phyloP scores from a whole-genome alignment of 2,329 filamentous ascomycete species.

The Claviceps spartinae region DNA sequence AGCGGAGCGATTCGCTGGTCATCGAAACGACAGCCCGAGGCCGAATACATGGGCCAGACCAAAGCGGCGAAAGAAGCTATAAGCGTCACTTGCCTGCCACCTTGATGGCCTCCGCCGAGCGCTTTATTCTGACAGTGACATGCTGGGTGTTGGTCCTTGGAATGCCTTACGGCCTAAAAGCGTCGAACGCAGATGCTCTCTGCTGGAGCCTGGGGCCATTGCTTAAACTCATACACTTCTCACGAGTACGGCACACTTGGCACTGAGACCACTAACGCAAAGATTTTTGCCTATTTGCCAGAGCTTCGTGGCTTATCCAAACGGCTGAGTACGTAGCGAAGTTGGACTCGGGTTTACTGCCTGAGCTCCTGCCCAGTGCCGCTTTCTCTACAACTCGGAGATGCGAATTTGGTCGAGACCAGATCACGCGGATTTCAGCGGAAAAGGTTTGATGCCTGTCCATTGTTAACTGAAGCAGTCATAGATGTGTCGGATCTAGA shows the following conservation, averaged over 20 bases:
- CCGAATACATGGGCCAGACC: no score
- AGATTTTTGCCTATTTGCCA: not conserved
- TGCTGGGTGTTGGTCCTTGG: no score
- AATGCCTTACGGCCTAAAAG: no score
- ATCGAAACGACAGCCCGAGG: no score
- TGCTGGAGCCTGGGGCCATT: no score
- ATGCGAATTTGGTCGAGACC: conserved; percentile 14
- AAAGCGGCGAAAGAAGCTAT: no score
- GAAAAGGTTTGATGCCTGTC: not conserved
- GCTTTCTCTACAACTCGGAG: conserved; percentile 23
- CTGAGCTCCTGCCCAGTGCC: conserved; percentile 22
- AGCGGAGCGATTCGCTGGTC: no score
- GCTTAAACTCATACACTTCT: conserved; percentile 14
- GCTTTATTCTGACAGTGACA: conserved; percentile 13
- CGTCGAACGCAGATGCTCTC: no score
- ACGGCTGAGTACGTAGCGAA: no score
- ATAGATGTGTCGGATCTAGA: no score
- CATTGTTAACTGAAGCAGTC: not conserved
- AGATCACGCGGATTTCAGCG: conserved; percentile 7
- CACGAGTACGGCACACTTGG: conserved; percentile 31
- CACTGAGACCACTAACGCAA: conserved; percentile 20
- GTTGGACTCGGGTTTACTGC: conserved; percentile 18
- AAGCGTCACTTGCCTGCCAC: conserved; percentile 25
- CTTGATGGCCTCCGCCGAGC: conserved; percentile 17
- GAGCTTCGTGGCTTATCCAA: not conserved